Conservation (phyloP, 1,139 yeast genomes). For the Saccharomycopsis phalli region DNA sequence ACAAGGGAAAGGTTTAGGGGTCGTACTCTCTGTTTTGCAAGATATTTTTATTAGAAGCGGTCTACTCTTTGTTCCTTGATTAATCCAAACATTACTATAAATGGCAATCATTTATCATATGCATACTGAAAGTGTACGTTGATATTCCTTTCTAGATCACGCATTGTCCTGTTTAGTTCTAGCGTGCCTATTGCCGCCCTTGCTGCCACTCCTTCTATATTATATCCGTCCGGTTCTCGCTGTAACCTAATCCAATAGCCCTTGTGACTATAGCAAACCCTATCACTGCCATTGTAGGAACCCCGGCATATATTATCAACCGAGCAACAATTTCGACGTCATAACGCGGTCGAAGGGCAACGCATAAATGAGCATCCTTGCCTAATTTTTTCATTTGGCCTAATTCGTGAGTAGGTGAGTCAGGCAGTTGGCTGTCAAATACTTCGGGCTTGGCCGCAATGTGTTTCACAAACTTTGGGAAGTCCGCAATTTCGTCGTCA, state of each 20-base stretch:
- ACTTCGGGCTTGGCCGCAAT: conserved; percentile 3
- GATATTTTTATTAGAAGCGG: no score
- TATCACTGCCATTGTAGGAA: conserved; percentile 42
- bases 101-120: no score
- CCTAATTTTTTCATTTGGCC: not conserved
- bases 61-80: no score
- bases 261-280: conserved; percentile 31
- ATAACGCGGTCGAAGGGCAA: conserved; percentile 33
- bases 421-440: conserved; percentile 10
- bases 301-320: conserved; percentile 66
- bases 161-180: no score
- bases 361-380: conserved; percentile 20
- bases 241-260: conserved; percentile 17
- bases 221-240: no score
- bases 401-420: conserved; percentile 3
- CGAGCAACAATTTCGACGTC: conserved; percentile 72
- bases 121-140: no score
- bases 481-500: conserved; percentile 32
- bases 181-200: no score
- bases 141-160: no score
- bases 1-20: no score
- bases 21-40: no score
- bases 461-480: conserved; percentile 28
- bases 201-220: no score
- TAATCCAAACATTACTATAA: no score